These are phyloP conservation scores for Marchantia paleacea DNA, from an alignment of 225 moss, liverwort and hornwort genomes.

Conservation along the genomic window DNA sequence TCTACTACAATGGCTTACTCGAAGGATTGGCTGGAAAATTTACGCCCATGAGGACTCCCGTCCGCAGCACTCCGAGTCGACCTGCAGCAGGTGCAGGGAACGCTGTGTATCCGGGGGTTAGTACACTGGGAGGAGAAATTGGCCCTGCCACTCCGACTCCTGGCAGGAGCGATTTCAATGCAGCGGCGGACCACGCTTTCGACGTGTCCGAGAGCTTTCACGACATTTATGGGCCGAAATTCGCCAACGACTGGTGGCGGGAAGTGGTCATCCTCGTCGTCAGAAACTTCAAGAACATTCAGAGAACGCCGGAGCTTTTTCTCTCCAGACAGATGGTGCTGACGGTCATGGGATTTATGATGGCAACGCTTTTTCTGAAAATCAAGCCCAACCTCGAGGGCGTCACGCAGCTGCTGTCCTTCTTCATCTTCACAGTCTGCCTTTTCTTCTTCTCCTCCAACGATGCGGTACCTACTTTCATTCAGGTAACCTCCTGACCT, in stretches of 20 bases:
- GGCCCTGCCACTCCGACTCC: conserved; percentile 16
- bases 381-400: conserved; percentile 13
- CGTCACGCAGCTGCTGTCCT: conserved; percentile 29
- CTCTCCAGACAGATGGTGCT: conserved; percentile 17
- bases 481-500: conserved; percentile 16
- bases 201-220: not conserved
- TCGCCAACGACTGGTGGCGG: conserved; percentile 21
- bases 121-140: not conserved
- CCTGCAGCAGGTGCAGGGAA: not conserved
- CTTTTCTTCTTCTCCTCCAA: conserved; percentile 49
- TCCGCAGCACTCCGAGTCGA: not conserved
- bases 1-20: conserved; percentile 12
- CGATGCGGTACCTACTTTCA: conserved; percentile 45
- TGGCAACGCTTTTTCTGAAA: conserved; percentile 28
- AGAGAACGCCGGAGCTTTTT: conserved; percentile 42
- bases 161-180: not conserved
- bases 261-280: conserved; percentile 22
- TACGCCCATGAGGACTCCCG: conserved; percentile 12
- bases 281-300: conserved; percentile 37
- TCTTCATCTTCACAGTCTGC: conserved; percentile 34
- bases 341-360: conserved; percentile 12
- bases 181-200: not conserved
- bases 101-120: not conserved
- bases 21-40: conserved; percentile 11
- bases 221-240: not conserved